Evolutionary conservation across 1,139 yeast species (phyloP).

Genomic region (Groenewaldozyma auringiensis): DNA sequence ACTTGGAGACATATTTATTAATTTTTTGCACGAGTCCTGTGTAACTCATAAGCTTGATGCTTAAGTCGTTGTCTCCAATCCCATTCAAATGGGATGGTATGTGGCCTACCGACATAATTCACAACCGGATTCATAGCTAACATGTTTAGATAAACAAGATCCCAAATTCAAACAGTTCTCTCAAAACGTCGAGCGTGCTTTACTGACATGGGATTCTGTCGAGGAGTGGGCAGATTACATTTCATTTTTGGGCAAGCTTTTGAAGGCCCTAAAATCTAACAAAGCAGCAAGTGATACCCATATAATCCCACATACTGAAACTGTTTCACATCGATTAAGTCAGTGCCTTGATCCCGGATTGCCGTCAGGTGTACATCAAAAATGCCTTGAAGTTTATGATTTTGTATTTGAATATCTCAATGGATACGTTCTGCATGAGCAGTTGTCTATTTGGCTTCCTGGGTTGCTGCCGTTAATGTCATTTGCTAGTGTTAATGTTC

Average conservation of each 20-base stretch:
- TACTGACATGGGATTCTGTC: constrained; percentile 72
- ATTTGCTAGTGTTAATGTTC: constrained; percentile 81
- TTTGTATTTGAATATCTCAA: constrained; percentile 53
- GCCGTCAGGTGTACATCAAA: constrained; percentile 94
- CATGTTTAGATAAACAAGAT: constrained; percentile 14
- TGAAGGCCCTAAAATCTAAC: constrained; percentile 51
- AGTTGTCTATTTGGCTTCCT: constrained; percentile 62
- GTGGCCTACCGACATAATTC: neutral
- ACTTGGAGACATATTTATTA: too few species aligned
- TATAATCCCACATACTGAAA: constrained; percentile 41
- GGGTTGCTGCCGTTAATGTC: constrained; percentile 81
- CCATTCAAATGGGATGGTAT: constrained; percentile 1
- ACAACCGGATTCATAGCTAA: neutral
- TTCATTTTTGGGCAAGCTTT: constrained; percentile 71
- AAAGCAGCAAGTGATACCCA: constrained; percentile 8
- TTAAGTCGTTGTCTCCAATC: neutral
- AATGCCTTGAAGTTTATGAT: constrained; percentile 70
- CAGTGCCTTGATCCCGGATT: constrained; percentile 68
- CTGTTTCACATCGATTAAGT: constrained; percentile 35
- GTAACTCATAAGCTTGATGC: neutral
- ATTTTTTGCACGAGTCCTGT: too few species aligned
- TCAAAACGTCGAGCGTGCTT: constrained; percentile 62
- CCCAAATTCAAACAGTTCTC: constrained; percentile 64
- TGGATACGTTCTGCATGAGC: constrained; percentile 12
- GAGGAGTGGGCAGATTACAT: constrained; percentile 99